Evolutionary conservation across 495 filamentous ascomycete genomes (phyloP).

Genomic region (Lasiosphaeria hispida): DNA sequence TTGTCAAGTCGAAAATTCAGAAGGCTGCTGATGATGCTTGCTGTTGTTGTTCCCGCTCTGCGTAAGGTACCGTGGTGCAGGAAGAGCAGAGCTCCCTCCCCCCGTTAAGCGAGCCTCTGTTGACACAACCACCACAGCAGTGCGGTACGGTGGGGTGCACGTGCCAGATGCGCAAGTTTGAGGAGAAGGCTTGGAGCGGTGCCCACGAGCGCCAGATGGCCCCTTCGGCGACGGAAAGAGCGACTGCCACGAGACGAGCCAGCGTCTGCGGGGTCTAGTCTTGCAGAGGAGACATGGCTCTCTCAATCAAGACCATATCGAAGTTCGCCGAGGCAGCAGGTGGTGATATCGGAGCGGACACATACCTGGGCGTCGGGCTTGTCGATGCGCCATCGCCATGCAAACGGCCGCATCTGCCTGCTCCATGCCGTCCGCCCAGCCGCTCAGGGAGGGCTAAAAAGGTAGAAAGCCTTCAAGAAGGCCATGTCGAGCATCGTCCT

Average conservation of each 20-base stretch:
- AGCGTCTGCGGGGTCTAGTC: not conserved
- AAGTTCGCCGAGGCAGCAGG: not conserved
- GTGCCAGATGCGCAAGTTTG: slow-evolving; percentile 16
- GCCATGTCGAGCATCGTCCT: slow-evolving; percentile 10
- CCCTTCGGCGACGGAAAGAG: not conserved
- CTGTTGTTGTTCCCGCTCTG: slow-evolving; percentile 28
- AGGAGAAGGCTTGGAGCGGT: not conserved
- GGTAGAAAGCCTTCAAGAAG: slow-evolving; percentile 9
- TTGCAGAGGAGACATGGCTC: not conserved
- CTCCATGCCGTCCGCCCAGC: slow-evolving; percentile 9
- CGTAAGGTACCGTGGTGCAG: slow-evolving; percentile 14
- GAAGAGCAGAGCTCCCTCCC: slow-evolving; percentile 5
- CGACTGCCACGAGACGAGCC: not conserved
- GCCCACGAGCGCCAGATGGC: not conserved
- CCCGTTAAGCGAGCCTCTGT: slow-evolving; percentile 22
- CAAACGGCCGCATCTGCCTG: slow-evolving; percentile 10
- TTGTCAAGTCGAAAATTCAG: slow-evolving; percentile 39
- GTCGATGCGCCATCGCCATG: slow-evolving; percentile 4
- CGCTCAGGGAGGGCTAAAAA: slow-evolving; percentile 15
- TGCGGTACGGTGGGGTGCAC: slow-evolving; percentile 14
- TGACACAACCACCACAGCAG: slow-evolving; percentile 12
- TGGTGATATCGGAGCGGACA: slow-evolving; percentile 13
- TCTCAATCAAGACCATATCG: slow-evolving; percentile 4
- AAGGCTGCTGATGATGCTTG: slow-evolving; percentile 29
- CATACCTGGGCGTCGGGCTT: slow-evolving; percentile 15